phyloP scores from a whole-genome alignment of 352 stramenopile species.

The Pythium aristosporum region DNA sequence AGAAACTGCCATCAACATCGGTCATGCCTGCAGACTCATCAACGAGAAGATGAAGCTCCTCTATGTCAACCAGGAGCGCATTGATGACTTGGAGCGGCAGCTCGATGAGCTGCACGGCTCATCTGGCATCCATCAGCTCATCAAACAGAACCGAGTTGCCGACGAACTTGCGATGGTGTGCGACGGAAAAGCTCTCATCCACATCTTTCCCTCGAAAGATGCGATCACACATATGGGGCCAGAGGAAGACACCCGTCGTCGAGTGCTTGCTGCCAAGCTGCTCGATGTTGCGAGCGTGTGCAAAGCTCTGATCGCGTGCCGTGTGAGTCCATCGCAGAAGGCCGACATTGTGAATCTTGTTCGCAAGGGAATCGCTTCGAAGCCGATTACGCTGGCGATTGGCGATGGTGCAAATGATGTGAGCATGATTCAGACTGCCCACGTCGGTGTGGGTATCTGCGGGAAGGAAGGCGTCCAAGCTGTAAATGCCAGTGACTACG shows the following conservation, averaged over 20 bases:
- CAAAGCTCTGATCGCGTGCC: constrained; percentile 82
- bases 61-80: constrained; percentile 57
- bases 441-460: constrained; percentile 97
- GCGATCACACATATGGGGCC: constrained; percentile 36
- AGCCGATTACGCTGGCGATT: constrained; percentile 93
- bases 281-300: constrained; percentile 51
- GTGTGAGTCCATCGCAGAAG: constrained; percentile 84
- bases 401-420: constrained; percentile 99
- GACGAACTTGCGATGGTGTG: constrained; percentile 65
- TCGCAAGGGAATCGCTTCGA: constrained; percentile 38
- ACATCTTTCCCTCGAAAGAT: constrained; percentile 67
- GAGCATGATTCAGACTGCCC: constrained; percentile 97
- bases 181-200: constrained; percentile 62
- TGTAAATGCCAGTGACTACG: constrained; percentile 93
- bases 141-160: constrained; percentile 32
- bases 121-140: constrained; percentile 42
- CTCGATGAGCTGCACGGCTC: constrained; percentile 46
- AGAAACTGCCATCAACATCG: constrained; percentile 95
- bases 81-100: constrained; percentile 42
- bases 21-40: constrained; percentile 66
- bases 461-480: constrained; percentile 97
- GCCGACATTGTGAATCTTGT: constrained; percentile 74
- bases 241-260: constrained; percentile 28
- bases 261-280: constrained; percentile 43
- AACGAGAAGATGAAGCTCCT: constrained; percentile 70